Evolutionary conservation across 805 yeast species (phyloP).

Genomic region (Sugiyamaella mastotermitis): DNA sequence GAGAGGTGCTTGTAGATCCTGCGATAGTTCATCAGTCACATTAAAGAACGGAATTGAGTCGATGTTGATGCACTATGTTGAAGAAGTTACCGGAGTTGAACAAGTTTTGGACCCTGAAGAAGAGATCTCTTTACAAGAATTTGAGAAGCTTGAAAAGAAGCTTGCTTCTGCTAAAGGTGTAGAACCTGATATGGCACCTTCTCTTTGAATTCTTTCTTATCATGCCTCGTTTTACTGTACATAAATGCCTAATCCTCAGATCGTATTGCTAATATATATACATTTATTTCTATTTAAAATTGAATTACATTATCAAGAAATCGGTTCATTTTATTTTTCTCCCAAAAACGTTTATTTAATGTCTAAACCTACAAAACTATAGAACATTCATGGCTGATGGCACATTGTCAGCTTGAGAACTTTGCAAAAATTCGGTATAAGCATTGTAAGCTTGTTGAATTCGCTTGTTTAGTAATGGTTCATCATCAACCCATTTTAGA

Average conservation of each 20-base stretch:
- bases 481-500: slow-evolving; percentile 77
- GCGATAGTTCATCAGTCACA: slow-evolving; percentile 87
- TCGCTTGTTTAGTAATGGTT: slow-evolving; percentile 72
- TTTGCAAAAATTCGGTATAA: slow-evolving; percentile 68
- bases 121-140: slow-evolving; percentile 69
- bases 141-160: slow-evolving; percentile 71
- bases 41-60: slow-evolving; percentile 92
- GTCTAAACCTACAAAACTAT: no score
- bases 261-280: no score
- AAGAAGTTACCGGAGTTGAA: slow-evolving; percentile 84
- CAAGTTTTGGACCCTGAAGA: slow-evolving; percentile 82
- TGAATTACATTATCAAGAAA: no score
- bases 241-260: no score
- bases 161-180: slow-evolving; percentile 31
- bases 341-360: no score
- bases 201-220: slow-evolving; percentile 9
- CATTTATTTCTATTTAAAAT: no score
- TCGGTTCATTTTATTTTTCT: no score
- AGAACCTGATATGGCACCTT: slow-evolving; percentile 13
- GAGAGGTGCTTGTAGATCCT: slow-evolving; percentile 94
- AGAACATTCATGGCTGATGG: no score
- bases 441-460: slow-evolving; percentile 89
- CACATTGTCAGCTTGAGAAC: no score
- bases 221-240: no score
- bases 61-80: slow-evolving; percentile 96